Conservation (phyloP, 2,329 filamentous ascomycete genomes). For the Colletotrichum echinochloae region DNA sequence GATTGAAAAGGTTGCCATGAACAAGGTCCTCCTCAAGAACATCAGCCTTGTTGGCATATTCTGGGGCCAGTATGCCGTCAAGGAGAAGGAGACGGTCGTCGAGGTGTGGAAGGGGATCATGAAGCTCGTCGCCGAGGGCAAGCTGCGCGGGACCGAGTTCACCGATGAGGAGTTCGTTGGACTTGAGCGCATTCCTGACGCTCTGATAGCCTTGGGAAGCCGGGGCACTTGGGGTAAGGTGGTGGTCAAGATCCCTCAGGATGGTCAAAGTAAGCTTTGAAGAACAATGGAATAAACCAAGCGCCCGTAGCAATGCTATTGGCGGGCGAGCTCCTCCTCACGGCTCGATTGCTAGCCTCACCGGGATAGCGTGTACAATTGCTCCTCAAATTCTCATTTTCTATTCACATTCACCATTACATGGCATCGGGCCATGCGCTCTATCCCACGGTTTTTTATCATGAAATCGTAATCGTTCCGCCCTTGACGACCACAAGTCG, state of each 20-base stretch:
- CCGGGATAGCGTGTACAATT: neutral
- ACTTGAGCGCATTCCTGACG: slow-evolving; percentile 81
- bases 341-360: neutral
- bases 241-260: slow-evolving; percentile 84
- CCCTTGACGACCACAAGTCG: neutral
- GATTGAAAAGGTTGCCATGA: slow-evolving; percentile 94
- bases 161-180: slow-evolving; percentile 85
- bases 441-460: slow-evolving; percentile 19
- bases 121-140: slow-evolving; percentile 79
- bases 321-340: neutral
- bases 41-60: slow-evolving; percentile 90
- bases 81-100: slow-evolving; percentile 77
- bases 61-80: slow-evolving; percentile 86
- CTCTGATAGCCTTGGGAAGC: slow-evolving; percentile 80
- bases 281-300: neutral
- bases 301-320: neutral
- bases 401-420: slow-evolving; percentile 10
- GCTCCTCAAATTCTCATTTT: neutral
- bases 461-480: slow-evolving; percentile 34
- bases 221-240: slow-evolving; percentile 97
- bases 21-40: slow-evolving; percentile 93
- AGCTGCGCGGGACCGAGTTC: slow-evolving; percentile 86
- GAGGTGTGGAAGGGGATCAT: slow-evolving; percentile 87
- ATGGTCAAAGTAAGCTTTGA: slow-evolving; percentile 69
- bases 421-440: neutral